phyloP scores from a whole-genome alignment of 2,329 filamentous ascomycete genomes.

The Phyllosticta citribraziliensis region DNA sequence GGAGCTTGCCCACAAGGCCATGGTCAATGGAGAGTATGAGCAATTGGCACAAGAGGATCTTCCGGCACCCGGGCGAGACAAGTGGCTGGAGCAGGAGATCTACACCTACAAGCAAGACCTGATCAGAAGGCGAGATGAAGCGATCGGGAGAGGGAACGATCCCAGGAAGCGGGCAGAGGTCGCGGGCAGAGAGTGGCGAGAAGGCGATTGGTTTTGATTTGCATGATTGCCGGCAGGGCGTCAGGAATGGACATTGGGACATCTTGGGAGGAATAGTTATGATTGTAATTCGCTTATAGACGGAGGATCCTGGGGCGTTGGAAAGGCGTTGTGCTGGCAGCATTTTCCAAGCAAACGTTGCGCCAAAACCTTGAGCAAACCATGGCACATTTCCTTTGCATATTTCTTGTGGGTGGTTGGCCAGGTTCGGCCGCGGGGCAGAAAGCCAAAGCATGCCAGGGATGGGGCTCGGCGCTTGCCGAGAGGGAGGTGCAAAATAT shows the following conservation, averaged over 20 bases:
- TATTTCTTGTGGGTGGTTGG: not conserved
- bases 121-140: conserved; percentile 26
- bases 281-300: not conserved
- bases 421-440: not conserved
- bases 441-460: not conserved
- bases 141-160: conserved; percentile 42
- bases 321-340: not conserved
- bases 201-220: conserved; percentile 44
- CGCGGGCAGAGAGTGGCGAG: conserved; percentile 44
- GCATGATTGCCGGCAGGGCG: not conserved
- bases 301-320: not conserved
- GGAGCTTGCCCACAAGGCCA: conserved; percentile 25
- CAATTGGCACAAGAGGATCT: conserved; percentile 22
- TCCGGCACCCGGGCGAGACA: conserved; percentile 34
- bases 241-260: no score
- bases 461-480: not conserved
- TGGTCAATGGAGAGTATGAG: conserved; percentile 26
- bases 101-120: conserved; percentile 34
- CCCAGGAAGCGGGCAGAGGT: conserved; percentile 43
- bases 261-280: not conserved
- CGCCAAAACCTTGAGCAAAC: not conserved
- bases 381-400: not conserved
- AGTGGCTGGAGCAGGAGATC: conserved; percentile 36
- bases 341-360: not conserved
- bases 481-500: not conserved